Percentiles rank a stretch among this genome's conserved stretches.
These are phyloP conservation scores for Zymoseptoria crescenta DNA, from an alignment of 2,329 filamentous ascomycete species.

Conservation along the genomic window DNA sequence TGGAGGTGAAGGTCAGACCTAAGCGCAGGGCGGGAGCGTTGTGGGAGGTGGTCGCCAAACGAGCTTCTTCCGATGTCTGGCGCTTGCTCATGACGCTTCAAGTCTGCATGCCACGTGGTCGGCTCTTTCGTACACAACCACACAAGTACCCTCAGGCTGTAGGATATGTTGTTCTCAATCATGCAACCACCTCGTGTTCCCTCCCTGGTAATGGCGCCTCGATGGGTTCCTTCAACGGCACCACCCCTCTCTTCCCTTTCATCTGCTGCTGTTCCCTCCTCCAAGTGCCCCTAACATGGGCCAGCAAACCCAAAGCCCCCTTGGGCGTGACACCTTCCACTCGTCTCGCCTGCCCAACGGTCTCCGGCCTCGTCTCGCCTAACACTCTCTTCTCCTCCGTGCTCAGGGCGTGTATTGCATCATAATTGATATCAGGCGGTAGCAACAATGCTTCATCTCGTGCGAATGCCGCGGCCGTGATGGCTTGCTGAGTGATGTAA, in stretches of 20 bases:
- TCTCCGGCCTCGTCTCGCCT: constrained; percentile 66
- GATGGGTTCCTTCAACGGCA: constrained; percentile 20
- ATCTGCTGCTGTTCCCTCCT: constrained; percentile 26
- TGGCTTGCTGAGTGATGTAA: constrained; percentile 67
- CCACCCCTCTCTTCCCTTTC: constrained; percentile 5
- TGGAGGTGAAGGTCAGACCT: too few species aligned
- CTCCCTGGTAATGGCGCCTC: constrained; percentile 17
- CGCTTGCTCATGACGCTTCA: too few species aligned
- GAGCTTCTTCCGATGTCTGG: too few species aligned
- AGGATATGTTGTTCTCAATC: neutral
- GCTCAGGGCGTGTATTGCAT: constrained; percentile 63
- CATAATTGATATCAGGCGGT: constrained; percentile 70
- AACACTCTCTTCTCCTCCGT: constrained; percentile 70
- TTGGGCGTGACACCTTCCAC: constrained; percentile 66
- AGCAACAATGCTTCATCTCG: constrained; percentile 69
- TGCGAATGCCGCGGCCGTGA: constrained; percentile 58
- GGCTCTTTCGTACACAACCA: too few species aligned
- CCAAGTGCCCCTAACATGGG: constrained; percentile 47
- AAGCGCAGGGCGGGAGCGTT: too few species aligned
- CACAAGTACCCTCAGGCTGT: too few species aligned
- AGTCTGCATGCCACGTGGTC: neutral
- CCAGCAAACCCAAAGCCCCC: constrained; percentile 50
- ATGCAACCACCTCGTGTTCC: constrained; percentile 21
- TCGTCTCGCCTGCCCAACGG: constrained; percentile 76
- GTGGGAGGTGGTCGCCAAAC: too few species aligned